Base-by-base conservation (phyloP, 129 eudicot genomes). In the Apium graveolens region DNA sequence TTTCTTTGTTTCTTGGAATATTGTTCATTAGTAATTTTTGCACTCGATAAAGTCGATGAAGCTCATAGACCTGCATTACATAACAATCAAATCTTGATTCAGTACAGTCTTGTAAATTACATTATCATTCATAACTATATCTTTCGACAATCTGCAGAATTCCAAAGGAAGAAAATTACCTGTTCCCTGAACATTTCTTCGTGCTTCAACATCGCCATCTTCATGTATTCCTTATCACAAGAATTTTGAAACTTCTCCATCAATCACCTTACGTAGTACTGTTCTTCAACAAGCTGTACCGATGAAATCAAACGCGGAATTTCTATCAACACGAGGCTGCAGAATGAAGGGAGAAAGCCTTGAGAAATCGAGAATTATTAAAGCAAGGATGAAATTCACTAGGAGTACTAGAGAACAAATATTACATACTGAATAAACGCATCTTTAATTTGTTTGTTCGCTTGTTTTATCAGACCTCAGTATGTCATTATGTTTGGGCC, bases 191-290 rank as follows among this genome's bases (percentile, higher is more conserved):
- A 96, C 53, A 88, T 87, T 80, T 96, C 88, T 80, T 96, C 99
- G 78, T 96, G 99, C 93, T 90, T 96, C 80, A 96, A 82, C 88
- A 96, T 90, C 80, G 97, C 96, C 96, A 90, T 92, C 91, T 87
- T 93, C 97, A 96, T 90, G 89, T 73, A 85, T 82, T 96, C 99
- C 83, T 86, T 96, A 77, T 92, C 95, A 76, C 83, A 81, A 39
- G 93, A 88, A 77, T 86, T 89, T 51, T 85, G 63, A 83, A 84
- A 73, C 79, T 87, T 90, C 83, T 92, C 97, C 99, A 92, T 96
- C 32, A 60, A 76, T 62, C 76, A 31, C 76, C 49, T 42, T 42
- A 72, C 60, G 14, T 31, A 77, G 51, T n/a, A 57, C 0, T 49
- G 18, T 53, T 49, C 76, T 18, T 74, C 77, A 17, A 72, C 38